Base-by-base conservation (phyloP, 805 yeast genomes). In the Barnettozyma siamensis region DNA sequence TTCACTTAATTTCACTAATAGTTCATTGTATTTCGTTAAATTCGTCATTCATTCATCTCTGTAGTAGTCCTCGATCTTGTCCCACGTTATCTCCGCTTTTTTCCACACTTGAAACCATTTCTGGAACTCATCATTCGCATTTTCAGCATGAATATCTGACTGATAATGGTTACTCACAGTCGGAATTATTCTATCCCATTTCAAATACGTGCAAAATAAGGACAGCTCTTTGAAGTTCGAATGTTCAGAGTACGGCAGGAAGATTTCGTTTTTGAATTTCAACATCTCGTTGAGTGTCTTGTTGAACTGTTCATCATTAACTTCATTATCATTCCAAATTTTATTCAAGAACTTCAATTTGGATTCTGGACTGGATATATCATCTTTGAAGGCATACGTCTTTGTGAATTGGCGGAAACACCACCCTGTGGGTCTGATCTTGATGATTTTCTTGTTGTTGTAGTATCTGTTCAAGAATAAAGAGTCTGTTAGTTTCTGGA, bases 351-450 rank as follows among this genome's bases (percentile, higher is more conserved):
- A 41, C 13, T 19, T 11, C 12, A 35, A 4, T 19, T 28, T 41
- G 10, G 13, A 13, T 11, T 26, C 36, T 35, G 31, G n/a, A 20
- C n/a, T 31, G 29, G 36, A 13, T 4, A 27, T 7, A 33, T 33
- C 27, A 21, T 16, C 19, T 13, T n/a, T n/a, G 13, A 29, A 27
- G 3, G 15, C 10, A 8, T 18, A 26, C 7, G 38, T 23, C 12
- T 42, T 28, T 19, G 45, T 27, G 41, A 43, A 18, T 60, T 59
- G 13, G 13, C 66, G 54, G 58, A 75, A 83, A 2, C 88, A 71
- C 98, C 98, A 93, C 0, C 98, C 98, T 0, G 97, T 88, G 0
- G 98, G 97, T 38, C 77, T 68, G 28, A 85, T 67, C 0, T 86
- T 95, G n/a, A 84, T 68, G 32, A 87, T 70, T 21, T 49, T 47